Percentiles rank a stretch among this genome's conserved stretches.
phyloP scores from a whole-genome alignment of 2,329 filamentous ascomycete species.

The Stemphylium vesicarium region DNA sequence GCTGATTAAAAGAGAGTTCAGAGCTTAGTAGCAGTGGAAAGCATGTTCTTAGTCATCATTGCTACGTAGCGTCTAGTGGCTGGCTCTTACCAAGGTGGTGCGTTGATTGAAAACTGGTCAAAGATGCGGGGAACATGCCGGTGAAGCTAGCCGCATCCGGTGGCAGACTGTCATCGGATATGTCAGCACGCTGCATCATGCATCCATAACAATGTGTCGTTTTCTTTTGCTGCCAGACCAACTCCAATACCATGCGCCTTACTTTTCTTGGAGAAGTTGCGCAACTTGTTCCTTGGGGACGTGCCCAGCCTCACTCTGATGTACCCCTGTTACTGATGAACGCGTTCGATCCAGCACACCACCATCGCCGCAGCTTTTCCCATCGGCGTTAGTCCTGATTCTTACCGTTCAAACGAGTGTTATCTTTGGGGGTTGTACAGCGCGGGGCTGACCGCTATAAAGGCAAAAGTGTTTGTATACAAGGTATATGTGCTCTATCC shows the following conservation, averaged over 20 bases:
- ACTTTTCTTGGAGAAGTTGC: constrained; percentile 8
- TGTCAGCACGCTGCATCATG: constrained; percentile 13
- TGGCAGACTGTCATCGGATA: constrained; percentile 3
- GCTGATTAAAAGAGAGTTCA: no score
- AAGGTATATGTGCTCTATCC: not conserved
- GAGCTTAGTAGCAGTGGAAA: no score
- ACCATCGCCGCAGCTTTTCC: no score
- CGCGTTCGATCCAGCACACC: no score
- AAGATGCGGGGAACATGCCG: not conserved
- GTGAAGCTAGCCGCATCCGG: not conserved
- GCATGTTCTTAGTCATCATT: no score
- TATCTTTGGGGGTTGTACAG: not conserved
- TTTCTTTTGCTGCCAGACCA: constrained; percentile 2
- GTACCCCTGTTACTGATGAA: no score
- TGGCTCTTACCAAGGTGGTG: no score
- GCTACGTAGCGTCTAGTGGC: no score
- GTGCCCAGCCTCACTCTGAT: no score
- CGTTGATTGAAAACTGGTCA: not conserved
- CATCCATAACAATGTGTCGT: constrained; percentile 2
- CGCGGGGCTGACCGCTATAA: not conserved
- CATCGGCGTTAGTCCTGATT: not conserved
- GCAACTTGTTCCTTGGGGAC: no score
- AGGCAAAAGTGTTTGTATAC: no score
- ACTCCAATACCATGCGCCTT: not conserved
- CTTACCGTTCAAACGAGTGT: no score